Evolutionary conservation across 2,329 filamentous ascomycete genomes (phyloP).

Genomic region (Talaromyces funiculosus): DNA sequence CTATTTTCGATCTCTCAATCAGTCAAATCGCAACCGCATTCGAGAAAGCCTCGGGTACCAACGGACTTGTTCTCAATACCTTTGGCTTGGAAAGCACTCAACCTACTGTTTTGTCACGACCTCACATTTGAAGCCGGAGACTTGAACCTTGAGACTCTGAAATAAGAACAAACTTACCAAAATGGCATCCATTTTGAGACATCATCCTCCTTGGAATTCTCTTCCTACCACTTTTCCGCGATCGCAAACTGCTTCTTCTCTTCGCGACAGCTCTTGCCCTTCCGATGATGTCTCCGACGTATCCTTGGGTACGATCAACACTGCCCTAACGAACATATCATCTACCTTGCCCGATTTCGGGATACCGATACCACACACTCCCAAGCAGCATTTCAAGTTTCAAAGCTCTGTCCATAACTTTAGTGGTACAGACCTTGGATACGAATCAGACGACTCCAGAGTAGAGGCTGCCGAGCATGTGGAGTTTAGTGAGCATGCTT

Average conservation of each 20-base stretch:
- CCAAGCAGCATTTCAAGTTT: constrained; percentile 19
- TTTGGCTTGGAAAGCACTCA: not conserved
- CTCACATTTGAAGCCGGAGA: not conserved
- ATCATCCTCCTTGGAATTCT: constrained; percentile 33
- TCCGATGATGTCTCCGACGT: constrained; percentile 34
- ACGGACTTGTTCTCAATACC: not conserved
- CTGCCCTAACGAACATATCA: constrained; percentile 20
- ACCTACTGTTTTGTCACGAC: not conserved
- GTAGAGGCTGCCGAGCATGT: constrained; percentile 20
- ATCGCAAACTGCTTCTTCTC: constrained; percentile 26
- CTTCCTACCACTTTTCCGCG: constrained; percentile 32
- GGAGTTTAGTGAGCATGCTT: constrained; percentile 10
- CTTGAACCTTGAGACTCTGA: not conserved
- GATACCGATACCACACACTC: constrained; percentile 22
- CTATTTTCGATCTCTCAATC: not conserved
- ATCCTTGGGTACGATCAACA: constrained; percentile 24
- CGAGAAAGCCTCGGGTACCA: not conserved
- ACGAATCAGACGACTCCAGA: constrained; percentile 32
- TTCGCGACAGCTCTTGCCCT: constrained; percentile 36
- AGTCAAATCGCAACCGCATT: not conserved
- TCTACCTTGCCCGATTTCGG: constrained; percentile 19
- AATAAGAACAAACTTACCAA: not conserved
- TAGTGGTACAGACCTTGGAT: constrained; percentile 32
- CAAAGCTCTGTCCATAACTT: constrained; percentile 5
- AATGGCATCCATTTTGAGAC: constrained; percentile 25